Evolutionary conservation across 148 eudicot species (phyloP).

Genomic region (Hydrangea macrophylla): DNA sequence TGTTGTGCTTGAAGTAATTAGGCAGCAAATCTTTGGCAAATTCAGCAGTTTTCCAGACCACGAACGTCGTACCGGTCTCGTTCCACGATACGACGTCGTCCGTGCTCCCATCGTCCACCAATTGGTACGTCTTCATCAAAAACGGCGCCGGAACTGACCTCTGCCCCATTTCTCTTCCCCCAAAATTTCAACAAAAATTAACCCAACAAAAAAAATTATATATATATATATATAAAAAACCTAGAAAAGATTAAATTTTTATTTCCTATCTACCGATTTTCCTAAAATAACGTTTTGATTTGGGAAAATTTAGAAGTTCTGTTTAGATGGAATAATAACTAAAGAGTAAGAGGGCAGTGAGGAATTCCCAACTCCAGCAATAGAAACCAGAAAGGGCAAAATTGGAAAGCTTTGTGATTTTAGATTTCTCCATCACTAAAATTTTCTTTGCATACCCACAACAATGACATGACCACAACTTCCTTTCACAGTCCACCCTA

Average conservation of each 20-base stretch:
- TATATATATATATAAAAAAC: not conserved
- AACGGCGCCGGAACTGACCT: slow-evolving; percentile 90
- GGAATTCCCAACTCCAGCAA: slow-evolving; percentile 94
- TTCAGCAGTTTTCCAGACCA: slow-evolving; percentile 94
- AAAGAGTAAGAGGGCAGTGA: slow-evolving; percentile 89
- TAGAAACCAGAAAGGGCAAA: slow-evolving; percentile 74
- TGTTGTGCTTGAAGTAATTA: slow-evolving; percentile 80
- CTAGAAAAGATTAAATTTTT: not conserved
- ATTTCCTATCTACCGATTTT: no score
- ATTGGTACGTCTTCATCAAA: slow-evolving; percentile 73
- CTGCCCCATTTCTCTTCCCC: slow-evolving; percentile 37
- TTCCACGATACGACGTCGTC: slow-evolving; percentile 90
- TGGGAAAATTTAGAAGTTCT: no score
- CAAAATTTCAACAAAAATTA: no score
- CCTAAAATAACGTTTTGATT: no score
- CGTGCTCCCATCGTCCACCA: slow-evolving; percentile 71
- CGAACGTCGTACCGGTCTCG: slow-evolving; percentile 59
- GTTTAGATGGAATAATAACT: slow-evolving; percentile 38
- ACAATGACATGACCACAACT: slow-evolving; percentile 20
- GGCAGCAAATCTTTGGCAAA: slow-evolving; percentile 90
- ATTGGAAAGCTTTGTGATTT: slow-evolving; percentile 12
- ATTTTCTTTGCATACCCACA: slow-evolving; percentile 7
- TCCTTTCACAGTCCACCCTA: not conserved
- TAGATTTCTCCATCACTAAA: slow-evolving; percentile 13
- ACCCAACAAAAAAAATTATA: not conserved